phyloP scores from a whole-genome alignment of 176 grass and related monocot genomes.

The Tillandsia fasciculata region DNA sequence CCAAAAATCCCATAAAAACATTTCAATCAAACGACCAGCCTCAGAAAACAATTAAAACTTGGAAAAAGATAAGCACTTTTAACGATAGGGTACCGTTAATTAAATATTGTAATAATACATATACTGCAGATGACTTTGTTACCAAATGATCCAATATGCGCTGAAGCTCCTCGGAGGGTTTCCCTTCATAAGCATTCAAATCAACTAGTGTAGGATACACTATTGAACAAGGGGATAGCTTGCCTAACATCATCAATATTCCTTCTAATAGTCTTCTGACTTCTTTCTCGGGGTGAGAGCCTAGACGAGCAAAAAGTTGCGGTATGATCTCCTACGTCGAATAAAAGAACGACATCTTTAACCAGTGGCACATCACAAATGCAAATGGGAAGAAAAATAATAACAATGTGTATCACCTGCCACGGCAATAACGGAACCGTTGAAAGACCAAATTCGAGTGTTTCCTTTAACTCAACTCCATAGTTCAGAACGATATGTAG shows the following conservation, averaged over 20 bases:
- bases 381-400: slow-evolving; percentile 14
- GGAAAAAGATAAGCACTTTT: slow-evolving; percentile 7
- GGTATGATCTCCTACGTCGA: slow-evolving; percentile 85
- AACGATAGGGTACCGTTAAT: not conserved
- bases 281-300: slow-evolving; percentile 79
- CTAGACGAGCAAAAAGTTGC: slow-evolving; percentile 89
- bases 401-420: slow-evolving; percentile 45
- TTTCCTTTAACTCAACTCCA: slow-evolving; percentile 72
- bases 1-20: too few relatives aligned
- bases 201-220: slow-evolving; percentile 95
- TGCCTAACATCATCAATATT: slow-evolving; percentile 77
- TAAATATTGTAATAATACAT: slow-evolving; percentile 8
- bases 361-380: slow-evolving; percentile 7
- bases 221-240: slow-evolving; percentile 72
- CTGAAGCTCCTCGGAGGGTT: slow-evolving; percentile 75
- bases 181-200: slow-evolving; percentile 77
- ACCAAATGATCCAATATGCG: slow-evolving; percentile 75
- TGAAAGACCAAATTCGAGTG: slow-evolving; percentile 57
- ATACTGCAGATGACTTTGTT: slow-evolving; percentile 7
- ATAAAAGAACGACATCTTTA: slow-evolving; percentile 26
- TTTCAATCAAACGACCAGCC: too few relatives aligned
- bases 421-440: slow-evolving; percentile 73
- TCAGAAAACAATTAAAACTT: slow-evolving; percentile 9
- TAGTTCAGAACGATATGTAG: slow-evolving; percentile 92
- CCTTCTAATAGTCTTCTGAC: slow-evolving; percentile 74